Base-by-base conservation (phyloP, 2,329 filamentous ascomycete species). In the Penicillium sp. region DNA sequence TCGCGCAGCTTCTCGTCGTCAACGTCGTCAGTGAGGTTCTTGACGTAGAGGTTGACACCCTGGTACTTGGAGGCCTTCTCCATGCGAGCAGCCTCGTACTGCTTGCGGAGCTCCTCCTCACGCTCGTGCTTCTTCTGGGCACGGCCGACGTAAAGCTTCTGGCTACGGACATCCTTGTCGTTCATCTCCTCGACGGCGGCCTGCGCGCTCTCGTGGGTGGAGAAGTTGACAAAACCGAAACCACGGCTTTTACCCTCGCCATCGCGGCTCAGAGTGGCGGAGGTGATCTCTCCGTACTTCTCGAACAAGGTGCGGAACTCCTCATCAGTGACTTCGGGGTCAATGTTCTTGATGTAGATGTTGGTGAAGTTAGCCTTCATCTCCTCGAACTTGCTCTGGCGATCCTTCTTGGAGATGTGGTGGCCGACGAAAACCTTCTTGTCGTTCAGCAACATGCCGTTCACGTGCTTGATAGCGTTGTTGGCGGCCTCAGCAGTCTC, bases 301-400 rank as follows among this genome's bases (percentile, higher is more conserved):
- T 95, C 91, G 73, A 99, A 98, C 55, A 98, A 85, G 66, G 90
- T 86, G 72, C 93, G 92, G 88, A 99, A 98, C 78, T 98, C 91
- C 8, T 98, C 93, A 65, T 99, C 95, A 63, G 88, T 90, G 67
- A 90, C 91, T 53, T 97, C 94, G 41, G 83, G 75, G 73, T 89
- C 88, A 72, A 99, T 90, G 85, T 99, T 99, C 90, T 99, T 99
- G 84, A 99, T 92, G 84, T 99, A 99, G 81, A 99, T 90, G 81
- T 99, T 99, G 85, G 95, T 99, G 87, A 96, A 99, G 87, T 99
- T 99, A 81, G 95, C 95, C 90, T 99, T 99, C 94, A 99, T 99
- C 87, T 99, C 95, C 85, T 99, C 95, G 73, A 98, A 98, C 85
- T 99, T 99, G 92, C 92, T 97, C 88, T 98, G 95, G 74, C 95